Evolutionary conservation across 2,329 filamentous ascomycete genomes (phyloP), one percentile per base, ranked within the genome.

Genomic region (Clarireedia homoeocarpa): DNA sequence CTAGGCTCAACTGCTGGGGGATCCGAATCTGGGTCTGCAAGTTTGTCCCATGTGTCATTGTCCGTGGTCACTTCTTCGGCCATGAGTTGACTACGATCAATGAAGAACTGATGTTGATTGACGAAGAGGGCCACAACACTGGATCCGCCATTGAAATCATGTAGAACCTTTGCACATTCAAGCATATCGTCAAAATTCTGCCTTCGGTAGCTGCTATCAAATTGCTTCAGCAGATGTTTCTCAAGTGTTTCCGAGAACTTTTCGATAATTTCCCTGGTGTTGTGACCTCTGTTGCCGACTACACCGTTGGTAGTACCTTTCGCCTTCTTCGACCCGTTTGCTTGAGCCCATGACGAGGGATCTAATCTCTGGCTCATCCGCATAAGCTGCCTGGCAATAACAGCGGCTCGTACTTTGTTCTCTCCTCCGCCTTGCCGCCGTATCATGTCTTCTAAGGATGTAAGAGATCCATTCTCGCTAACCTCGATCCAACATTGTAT

Each of bases 21-120:
- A 50, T 96, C 91, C 0, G 89, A 84, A 72, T 99, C 94, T 0
- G 95, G 95, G 67, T 99, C 94, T 48, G 95, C 92, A 52, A 99
- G 78, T 63, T 86, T 85, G 56, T 97, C 92, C 91, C 92, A 96
- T 2, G 84, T 86, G 59, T 90, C 82, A 57, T 79, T 69, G 56
- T 71, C 68, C 23, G 68, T 67, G 10, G 62, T 79, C 49, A 82
- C 78, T n/a, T 75, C 80, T 64, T 94, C 89, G 12, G 82, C 80
- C 50, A 96, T 86, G 56, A 99, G 77, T 70, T 97, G 92, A 63
- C 91, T 94, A 26, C 91, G 81, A 69, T 97, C 94, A 67, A 99
- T 96, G 74, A 99, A 99, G 78, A 99, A 99, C 67, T 96, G 91
- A 73, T 99, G 95, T 71, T 99, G 94, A 69, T 99, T 99, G 68